Conservation (phyloP, 768 basidiomycete genomes). For the Multifurca ochricompacta region DNA sequence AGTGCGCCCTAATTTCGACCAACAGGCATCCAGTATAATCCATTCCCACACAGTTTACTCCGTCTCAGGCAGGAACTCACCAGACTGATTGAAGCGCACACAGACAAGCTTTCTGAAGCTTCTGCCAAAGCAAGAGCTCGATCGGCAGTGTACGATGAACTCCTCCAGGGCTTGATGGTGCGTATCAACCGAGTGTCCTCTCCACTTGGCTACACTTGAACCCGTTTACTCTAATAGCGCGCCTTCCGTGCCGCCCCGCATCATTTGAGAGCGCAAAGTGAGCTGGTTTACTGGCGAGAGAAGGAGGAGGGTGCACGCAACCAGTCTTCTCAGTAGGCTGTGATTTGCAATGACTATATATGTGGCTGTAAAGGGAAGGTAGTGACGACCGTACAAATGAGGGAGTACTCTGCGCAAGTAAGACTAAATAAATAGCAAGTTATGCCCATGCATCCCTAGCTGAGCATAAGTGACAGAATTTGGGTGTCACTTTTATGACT, state of each 20-base stretch:
- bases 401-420: neutral
- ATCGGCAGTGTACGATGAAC: constrained; percentile 62
- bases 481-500: constrained; percentile 19
- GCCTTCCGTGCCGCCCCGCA: constrained; percentile 55
- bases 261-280: constrained; percentile 80
- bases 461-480: neutral
- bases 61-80: constrained; percentile 81
- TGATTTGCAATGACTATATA: neutral
- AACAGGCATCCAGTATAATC: neutral
- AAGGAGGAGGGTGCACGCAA: constrained; percentile 70
- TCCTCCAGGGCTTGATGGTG: constrained; percentile 73
- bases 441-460: neutral
- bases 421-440: constrained; percentile 2
- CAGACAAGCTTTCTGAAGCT: constrained; percentile 54
- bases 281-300: constrained; percentile 81
- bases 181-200: constrained; percentile 29
- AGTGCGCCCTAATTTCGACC: constrained; percentile 42
- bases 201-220: neutral
- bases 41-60: constrained; percentile 46
- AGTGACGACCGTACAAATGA: neutral
- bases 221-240: constrained; percentile 34
- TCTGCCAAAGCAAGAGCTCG: constrained; percentile 59
- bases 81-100: constrained; percentile 67
- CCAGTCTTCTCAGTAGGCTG: constrained; percentile 24
- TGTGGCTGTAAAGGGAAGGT: neutral